Percentiles rank a stretch among this genome's conserved stretches.
Evolutionary conservation across 1,139 yeast species (phyloP).

Genomic region (Geotrichum fermentans): DNA sequence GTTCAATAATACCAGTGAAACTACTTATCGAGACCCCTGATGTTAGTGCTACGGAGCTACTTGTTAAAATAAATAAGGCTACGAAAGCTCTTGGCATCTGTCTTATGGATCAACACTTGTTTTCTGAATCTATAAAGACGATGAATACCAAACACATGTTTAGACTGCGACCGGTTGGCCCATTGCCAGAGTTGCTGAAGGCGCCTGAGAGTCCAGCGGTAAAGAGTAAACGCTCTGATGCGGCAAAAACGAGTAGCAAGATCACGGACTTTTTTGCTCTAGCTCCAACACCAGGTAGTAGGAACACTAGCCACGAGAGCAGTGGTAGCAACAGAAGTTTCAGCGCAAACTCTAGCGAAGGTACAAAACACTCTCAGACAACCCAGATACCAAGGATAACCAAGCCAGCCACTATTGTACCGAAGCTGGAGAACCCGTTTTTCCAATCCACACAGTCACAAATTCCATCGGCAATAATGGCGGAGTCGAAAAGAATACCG

Average conservation of each 20-base stretch:
- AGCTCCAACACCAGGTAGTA: background rate
- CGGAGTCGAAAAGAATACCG: too few relatives aligned
- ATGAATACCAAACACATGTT: constrained; percentile 5
- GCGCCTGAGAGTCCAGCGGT: background rate
- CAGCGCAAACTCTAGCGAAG: background rate
- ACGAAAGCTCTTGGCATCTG: constrained; percentile 11
- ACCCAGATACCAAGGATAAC: background rate
- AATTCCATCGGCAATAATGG: background rate
- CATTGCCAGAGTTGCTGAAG: constrained; percentile 4
- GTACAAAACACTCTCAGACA: background rate
- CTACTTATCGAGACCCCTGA: constrained; percentile 3
- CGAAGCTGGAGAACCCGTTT: constrained; percentile 7
- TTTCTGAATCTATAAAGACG: constrained; percentile 5
- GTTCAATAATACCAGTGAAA: constrained; percentile 10
- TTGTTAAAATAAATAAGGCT: constrained; percentile 2
- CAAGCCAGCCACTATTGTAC: background rate
- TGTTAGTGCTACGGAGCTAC: background rate
- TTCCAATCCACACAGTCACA: background rate
- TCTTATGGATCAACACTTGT: background rate
- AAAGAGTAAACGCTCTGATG: background rate
- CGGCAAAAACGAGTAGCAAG: background rate
- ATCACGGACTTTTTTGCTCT: constrained; percentile 11
- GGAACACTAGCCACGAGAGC: background rate
- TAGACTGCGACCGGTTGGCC: constrained; percentile 5
- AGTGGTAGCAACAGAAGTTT: background rate